A percentile compares a stretch with the other conserved stretches of the same genome.
Conservation (phyloP, 495 filamentous ascomycete species). For the Penicillium pancosmium region DNA sequence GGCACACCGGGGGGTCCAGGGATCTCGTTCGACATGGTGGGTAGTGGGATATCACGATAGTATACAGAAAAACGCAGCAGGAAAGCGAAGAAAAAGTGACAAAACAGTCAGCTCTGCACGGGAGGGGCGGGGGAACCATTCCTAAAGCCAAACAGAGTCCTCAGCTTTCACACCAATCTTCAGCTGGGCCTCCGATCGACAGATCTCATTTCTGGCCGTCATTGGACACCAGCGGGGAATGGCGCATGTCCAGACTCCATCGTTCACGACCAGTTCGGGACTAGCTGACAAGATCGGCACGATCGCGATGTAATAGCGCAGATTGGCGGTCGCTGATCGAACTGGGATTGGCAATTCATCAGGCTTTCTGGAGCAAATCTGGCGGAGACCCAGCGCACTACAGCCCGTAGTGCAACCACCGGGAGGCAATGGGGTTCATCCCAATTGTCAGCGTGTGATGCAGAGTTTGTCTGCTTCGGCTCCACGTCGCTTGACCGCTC, state of each 20-base stretch:
- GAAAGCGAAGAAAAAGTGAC: not conserved
- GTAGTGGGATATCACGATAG: conserved; percentile 11
- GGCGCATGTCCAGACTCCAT: conserved; percentile 23
- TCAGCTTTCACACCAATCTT: conserved; percentile 24
- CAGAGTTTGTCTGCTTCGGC: conserved; percentile 10
- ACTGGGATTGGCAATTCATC: conserved; percentile 19
- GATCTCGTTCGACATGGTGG: conserved; percentile 23
- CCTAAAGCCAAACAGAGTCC: conserved; percentile 13
- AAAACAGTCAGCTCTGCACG: not conserved
- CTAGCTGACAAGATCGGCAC: conserved; percentile 32
- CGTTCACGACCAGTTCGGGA: conserved; percentile 27
- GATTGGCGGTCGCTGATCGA: conserved; percentile 30
- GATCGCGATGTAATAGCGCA: conserved; percentile 38
- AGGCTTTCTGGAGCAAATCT: conserved; percentile 23
- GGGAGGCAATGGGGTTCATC: conserved; percentile 27
- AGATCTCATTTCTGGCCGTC: conserved; percentile 19
- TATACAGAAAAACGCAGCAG: conserved; percentile 4
- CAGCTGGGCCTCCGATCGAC: conserved; percentile 29
- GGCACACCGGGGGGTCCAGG: conserved; percentile 50
- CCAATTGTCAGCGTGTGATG: conserved; percentile 30
- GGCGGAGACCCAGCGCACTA: conserved; percentile 18
- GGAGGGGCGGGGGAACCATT: conserved; percentile 13
- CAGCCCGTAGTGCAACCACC: conserved; percentile 31
- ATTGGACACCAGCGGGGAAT: conserved; percentile 16
- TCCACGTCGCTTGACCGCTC: conserved; percentile 1